Evolutionary conservation across 1,284 basidiomycete genomes (phyloP).

Genomic region (Leccinum variabile): DNA sequence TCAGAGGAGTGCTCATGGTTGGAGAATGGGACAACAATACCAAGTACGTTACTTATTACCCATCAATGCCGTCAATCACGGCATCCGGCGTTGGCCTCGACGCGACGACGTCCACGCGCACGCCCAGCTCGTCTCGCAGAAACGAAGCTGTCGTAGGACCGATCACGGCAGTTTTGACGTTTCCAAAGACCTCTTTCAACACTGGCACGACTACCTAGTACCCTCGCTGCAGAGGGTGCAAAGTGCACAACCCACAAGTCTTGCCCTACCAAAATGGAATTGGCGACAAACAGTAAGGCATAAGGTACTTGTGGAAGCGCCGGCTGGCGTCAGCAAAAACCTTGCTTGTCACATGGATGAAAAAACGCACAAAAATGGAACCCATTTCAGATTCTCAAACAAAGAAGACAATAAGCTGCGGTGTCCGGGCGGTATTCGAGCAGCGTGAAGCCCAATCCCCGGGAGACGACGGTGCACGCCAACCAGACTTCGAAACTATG

Average conservation of each 20-base stretch:
- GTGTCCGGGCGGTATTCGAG: constrained; percentile 75
- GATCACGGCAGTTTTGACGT: constrained; percentile 55
- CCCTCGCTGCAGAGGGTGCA: constrained; percentile 68
- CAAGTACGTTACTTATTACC: constrained; percentile 3
- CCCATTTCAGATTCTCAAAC: constrained; percentile 69
- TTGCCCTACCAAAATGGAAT: constrained; percentile 2
- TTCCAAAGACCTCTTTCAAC: constrained; percentile 46
- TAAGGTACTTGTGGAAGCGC: too few relatives aligned
- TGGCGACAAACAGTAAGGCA: neutral
- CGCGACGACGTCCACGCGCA: constrained; percentile 55
- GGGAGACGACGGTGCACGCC: constrained; percentile 77
- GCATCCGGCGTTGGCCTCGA: constrained; percentile 55
- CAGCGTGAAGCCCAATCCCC: constrained; percentile 63
- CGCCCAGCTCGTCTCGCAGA: constrained; percentile 44
- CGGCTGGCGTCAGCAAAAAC: too few relatives aligned
- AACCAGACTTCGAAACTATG: constrained; percentile 77
- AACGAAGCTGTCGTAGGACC: constrained; percentile 64
- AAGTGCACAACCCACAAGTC: constrained; percentile 68
- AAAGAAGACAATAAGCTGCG: constrained; percentile 33
- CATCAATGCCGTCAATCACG: constrained; percentile 22
- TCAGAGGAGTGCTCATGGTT: constrained; percentile 28
- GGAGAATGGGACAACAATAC: neutral
- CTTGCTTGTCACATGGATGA: too few relatives aligned
- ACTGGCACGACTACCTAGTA: constrained; percentile 46
- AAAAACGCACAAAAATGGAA: constrained; percentile 71